Evolutionary conservation across 805 yeast species (phyloP).

Genomic region (Ogataea kodamae): DNA sequence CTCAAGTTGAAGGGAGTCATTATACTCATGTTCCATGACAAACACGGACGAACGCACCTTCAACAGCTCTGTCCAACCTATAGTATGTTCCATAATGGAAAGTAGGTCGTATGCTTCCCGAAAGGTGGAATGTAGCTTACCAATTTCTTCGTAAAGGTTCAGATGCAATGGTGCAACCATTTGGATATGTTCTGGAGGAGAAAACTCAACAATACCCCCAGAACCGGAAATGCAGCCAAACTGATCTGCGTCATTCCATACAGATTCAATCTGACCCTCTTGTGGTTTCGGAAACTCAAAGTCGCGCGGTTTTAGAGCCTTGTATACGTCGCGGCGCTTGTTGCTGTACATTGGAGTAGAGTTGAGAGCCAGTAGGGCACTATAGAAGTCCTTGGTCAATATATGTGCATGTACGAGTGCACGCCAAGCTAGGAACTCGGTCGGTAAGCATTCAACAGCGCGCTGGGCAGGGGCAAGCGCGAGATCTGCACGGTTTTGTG

Average conservation of each 20-base stretch:
- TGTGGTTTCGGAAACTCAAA: constrained; percentile 48
- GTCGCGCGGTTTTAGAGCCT: constrained; percentile 41
- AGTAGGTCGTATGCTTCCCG: constrained; percentile 64
- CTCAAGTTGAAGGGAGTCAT: constrained; percentile 22
- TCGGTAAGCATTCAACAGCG: constrained; percentile 66
- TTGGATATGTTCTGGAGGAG: constrained; percentile 34
- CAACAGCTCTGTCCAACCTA: constrained; percentile 83
- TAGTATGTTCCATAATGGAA: constrained; percentile 58
- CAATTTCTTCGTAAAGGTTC: constrained; percentile 46
- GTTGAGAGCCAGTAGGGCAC: constrained; percentile 66
- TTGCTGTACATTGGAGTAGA: constrained; percentile 66
- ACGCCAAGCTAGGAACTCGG: constrained; percentile 75
- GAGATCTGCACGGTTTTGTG: constrained; percentile 47
- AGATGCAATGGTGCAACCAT: constrained; percentile 46
- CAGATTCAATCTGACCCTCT: constrained; percentile 48
- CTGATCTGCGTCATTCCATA: constrained; percentile 41
- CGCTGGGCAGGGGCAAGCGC: constrained; percentile 59
- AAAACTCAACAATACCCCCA: constrained; percentile 34
- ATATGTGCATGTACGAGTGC: constrained; percentile 58
- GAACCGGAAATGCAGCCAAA: constrained; percentile 34
- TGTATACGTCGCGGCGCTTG: constrained; percentile 42
- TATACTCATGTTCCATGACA: constrained; percentile 74
- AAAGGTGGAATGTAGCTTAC: constrained; percentile 48
- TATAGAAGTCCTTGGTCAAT: constrained; percentile 47
- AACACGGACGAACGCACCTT: constrained; percentile 65